Evolutionary conservation across 257 asterid species (phyloP).

Genomic region (Salvia hispanica): DNA sequence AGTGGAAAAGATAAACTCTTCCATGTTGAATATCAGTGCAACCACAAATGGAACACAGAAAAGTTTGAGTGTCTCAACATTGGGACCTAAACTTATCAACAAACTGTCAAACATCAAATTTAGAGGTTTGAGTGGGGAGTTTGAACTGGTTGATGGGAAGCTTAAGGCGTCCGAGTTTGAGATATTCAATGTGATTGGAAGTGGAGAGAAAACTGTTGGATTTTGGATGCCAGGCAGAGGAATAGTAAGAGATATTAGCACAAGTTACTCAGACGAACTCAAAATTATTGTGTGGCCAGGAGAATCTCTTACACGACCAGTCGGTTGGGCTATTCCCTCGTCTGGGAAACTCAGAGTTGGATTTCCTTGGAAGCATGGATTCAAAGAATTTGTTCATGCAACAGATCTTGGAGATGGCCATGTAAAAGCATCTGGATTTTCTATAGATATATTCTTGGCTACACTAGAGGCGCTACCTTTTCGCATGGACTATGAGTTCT

Average conservation of each 20-base stretch:
- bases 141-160: conserved; percentile 41
- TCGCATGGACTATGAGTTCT: conserved; percentile 31
- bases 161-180: conserved; percentile 42
- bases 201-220: conserved; percentile 51
- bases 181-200: conserved; percentile 56
- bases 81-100: conserved; percentile 45
- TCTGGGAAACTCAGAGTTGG: conserved; percentile 49
- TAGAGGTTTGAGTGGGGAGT: conserved; percentile 55
- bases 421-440: conserved; percentile 43
- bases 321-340: conserved; percentile 52
- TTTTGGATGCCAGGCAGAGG: conserved; percentile 59
- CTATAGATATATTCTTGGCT: conserved; percentile 57
- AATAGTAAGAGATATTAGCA: conserved; percentile 31
- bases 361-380: conserved; percentile 56
- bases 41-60: conserved; percentile 9
- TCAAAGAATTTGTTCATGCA: conserved; percentile 43
- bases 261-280: conserved; percentile 35
- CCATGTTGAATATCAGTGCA: background rate
- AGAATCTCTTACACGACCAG: conserved; percentile 47
- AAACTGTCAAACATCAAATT: conserved; percentile 40
- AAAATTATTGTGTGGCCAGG: conserved; percentile 66
- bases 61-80: conserved; percentile 37
- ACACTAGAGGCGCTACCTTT: conserved; percentile 39
- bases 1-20: conserved; percentile 40
- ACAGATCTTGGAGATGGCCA: conserved; percentile 28